Conservation (phyloP, 2,329 filamentous ascomycete genomes). For the Teratosphaeria zuluensis region DNA sequence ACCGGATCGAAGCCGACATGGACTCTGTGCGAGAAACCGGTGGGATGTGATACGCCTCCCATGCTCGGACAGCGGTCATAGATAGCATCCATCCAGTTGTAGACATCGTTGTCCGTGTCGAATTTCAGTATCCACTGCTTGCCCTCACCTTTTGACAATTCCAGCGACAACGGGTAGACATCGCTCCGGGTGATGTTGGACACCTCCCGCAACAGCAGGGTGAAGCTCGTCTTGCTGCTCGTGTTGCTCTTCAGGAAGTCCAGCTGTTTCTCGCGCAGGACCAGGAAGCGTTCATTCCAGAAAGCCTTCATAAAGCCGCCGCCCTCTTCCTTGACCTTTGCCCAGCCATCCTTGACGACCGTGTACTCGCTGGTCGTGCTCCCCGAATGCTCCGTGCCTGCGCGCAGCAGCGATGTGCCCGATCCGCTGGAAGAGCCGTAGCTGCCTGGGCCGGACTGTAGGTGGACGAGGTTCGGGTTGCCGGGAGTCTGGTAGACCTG, state of each 20-base stretch:
- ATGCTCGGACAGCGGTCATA: conserved; percentile 94
- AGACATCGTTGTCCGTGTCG: conserved; percentile 91
- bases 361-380: conserved; percentile 25
- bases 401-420: conserved; percentile 30
- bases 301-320: conserved; percentile 49
- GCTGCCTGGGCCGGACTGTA: not conserved
- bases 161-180: conserved; percentile 82
- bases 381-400: conserved; percentile 28
- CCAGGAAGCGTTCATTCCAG: conserved; percentile 87
- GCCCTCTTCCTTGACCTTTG: conserved; percentile 81
- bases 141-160: conserved; percentile 81
- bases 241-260: conserved; percentile 91
- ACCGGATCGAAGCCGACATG: conserved; percentile 96
- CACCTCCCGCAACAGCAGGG: conserved; percentile 76
- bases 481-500: conserved; percentile 61
- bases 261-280: conserved; percentile 82
- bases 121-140: conserved; percentile 86
- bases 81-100: conserved; percentile 98
- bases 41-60: conserved; percentile 96
- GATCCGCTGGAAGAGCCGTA: conserved; percentile 26
- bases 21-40: conserved; percentile 93
- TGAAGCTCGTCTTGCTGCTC: conserved; percentile 70
- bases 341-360: conserved; percentile 56
- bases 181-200: conserved; percentile 86
- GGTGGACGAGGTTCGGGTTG: conserved; percentile 49